A percentile compares a stretch with the other conserved stretches of the same genome.
phyloP scores from a whole-genome alignment of 2,329 filamentous ascomycete species.

The Colletotrichum abscissum region DNA sequence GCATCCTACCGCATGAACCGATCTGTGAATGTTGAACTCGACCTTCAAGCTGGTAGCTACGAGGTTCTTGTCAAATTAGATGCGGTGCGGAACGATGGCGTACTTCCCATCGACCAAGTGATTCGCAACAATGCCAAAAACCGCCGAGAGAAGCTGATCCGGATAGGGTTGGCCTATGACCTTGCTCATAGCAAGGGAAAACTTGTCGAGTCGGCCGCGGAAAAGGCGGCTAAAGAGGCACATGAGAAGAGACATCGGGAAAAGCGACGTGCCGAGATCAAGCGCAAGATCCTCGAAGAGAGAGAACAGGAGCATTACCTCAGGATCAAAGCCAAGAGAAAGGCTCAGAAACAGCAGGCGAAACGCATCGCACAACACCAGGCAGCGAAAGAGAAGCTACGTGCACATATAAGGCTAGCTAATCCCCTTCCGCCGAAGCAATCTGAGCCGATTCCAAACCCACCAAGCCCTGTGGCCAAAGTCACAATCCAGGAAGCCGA shows the following conservation, averaged over 20 bases:
- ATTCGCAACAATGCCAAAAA: conserved; percentile 72
- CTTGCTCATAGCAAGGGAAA: conserved; percentile 75
- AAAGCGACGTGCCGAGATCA: conserved; percentile 48
- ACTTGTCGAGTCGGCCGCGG: conserved; percentile 58
- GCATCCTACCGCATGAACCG: conserved; percentile 72
- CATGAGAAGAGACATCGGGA: conserved; percentile 55
- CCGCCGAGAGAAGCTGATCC: conserved; percentile 77
- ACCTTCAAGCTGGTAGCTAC: conserved; percentile 80
- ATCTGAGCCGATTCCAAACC: conserved; percentile 41
- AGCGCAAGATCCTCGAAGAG: conserved; percentile 56
- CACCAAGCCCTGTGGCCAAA: conserved; percentile 45
- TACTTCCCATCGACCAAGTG: conserved; percentile 70
- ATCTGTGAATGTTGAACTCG: conserved; percentile 81
- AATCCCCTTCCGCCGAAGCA: background rate
- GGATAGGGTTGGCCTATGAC: conserved; percentile 77
- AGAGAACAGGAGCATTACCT: conserved; percentile 50
- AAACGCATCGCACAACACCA: conserved; percentile 51
- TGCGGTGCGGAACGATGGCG: conserved; percentile 67
- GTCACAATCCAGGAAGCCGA: conserved; percentile 32
- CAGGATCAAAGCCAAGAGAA: conserved; percentile 50
- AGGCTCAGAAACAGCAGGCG: conserved; percentile 40
- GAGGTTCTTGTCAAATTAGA: conserved; percentile 80
- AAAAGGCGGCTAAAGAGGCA: conserved; percentile 58
- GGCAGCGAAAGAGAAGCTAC: conserved; percentile 44
- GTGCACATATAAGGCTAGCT: background rate